Conservation (phyloP, 1,284 basidiomycete species). For the Ceratobasidium sp. region DNA sequence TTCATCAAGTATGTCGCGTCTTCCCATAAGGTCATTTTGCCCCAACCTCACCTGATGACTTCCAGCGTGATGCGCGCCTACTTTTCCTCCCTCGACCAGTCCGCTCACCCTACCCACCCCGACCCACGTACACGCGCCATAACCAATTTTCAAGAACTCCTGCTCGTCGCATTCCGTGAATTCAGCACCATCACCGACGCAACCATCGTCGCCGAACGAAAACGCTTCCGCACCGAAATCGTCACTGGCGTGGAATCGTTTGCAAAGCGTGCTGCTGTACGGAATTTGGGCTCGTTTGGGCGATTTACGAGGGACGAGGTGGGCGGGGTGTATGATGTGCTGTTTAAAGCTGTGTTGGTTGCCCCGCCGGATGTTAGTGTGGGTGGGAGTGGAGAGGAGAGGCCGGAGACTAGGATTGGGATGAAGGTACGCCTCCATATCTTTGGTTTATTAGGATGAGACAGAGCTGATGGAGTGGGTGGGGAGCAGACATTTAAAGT, state of each 20-base stretch:
- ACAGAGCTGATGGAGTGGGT: not conserved
- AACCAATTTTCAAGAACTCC: constrained; percentile 97
- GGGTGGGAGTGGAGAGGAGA: constrained; percentile 65
- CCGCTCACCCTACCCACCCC: constrained; percentile 90
- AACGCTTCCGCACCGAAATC: constrained; percentile 89
- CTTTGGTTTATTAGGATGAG: not conserved
- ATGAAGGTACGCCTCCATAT: constrained; percentile 57
- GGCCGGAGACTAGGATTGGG: constrained; percentile 90
- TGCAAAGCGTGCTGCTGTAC: constrained; percentile 92
- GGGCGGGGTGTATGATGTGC: constrained; percentile 90
- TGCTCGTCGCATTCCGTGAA: constrained; percentile 96
- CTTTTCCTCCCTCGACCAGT: constrained; percentile 93
- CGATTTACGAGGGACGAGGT: constrained; percentile 90
- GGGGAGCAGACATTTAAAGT: constrained; percentile 79
- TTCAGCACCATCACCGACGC: constrained; percentile 98
- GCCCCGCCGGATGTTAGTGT: constrained; percentile 69
- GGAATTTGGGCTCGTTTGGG: constrained; percentile 87
- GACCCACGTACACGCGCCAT: constrained; percentile 95
- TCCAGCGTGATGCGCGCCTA: constrained; percentile 91
- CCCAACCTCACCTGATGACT: not conserved
- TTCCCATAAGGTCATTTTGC: not conserved
- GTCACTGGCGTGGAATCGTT: constrained; percentile 96
- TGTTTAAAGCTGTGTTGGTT: constrained; percentile 89
- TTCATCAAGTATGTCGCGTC: constrained; percentile 84
- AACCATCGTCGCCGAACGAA: constrained; percentile 89